A percentile compares a stretch with the other conserved stretches of the same genome.
Evolutionary conservation across 1,284 basidiomycete species (phyloP).

Genomic region (Cystobasidium sp.): DNA sequence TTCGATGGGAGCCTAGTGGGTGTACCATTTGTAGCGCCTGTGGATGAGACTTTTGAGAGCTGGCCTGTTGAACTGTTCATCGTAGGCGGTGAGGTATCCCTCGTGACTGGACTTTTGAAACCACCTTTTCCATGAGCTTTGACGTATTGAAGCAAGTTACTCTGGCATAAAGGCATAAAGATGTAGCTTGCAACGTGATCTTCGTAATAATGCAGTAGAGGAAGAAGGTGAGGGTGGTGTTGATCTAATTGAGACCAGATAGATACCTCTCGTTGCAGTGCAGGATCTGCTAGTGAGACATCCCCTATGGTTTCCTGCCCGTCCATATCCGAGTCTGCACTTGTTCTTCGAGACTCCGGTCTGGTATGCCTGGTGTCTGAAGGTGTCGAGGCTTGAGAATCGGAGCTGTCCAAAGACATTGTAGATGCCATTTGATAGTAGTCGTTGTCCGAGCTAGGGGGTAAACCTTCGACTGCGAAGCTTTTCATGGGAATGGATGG

Average conservation of each 20-base stretch:
- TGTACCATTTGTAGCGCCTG: not conserved
- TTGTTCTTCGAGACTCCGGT: not conserved
- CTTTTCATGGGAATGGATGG: constrained; percentile 18
- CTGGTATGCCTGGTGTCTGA: not conserved
- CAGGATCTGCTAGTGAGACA: constrained; percentile 60
- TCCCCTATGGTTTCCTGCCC: constrained; percentile 1
- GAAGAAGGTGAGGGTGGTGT: constrained; percentile 72
- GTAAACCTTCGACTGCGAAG: constrained; percentile 8
- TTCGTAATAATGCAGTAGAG: constrained; percentile 72
- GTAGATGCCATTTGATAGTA: constrained; percentile 32
- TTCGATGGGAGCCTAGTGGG: constrained; percentile 13
- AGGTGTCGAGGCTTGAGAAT: constrained; percentile 11
- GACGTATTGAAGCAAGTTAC: constrained; percentile 82
- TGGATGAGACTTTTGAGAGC: not conserved
- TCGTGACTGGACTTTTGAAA: constrained; percentile 18
- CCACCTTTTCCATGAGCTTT: constrained; percentile 64
- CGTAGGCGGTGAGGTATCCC: not conserved
- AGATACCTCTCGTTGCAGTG: constrained; percentile 73
- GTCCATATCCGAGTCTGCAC: not conserved
- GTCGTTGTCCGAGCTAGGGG: not conserved
- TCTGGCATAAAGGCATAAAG: constrained; percentile 80
- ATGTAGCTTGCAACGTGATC: constrained; percentile 76
- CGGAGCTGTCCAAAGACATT: constrained; percentile 22
- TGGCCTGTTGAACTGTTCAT: not conserved
- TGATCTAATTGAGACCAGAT: constrained; percentile 77